A percentile compares a stretch with the other conserved stretches of the same genome.
phyloP scores from a whole-genome alignment of 2,329 filamentous ascomycete genomes.

The Nemania abortiva region DNA sequence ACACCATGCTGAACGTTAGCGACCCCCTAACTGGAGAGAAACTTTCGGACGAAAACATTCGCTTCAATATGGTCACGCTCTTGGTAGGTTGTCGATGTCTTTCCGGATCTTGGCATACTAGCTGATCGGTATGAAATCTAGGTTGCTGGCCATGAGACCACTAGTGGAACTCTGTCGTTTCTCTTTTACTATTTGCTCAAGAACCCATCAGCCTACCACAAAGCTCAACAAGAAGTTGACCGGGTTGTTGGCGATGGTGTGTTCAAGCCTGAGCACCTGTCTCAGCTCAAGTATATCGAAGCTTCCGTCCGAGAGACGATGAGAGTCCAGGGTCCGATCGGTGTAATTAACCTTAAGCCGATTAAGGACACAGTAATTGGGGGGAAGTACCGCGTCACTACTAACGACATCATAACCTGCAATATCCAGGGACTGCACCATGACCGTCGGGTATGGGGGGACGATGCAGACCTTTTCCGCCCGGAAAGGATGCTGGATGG shows the following conservation, averaged over 20 bases:
- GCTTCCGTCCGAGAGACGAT: slow-evolving; percentile 67
- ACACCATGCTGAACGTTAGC: slow-evolving; percentile 30
- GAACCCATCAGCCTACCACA: slow-evolving; percentile 60
- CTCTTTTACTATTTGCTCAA: slow-evolving; percentile 64
- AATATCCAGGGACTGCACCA: slow-evolving; percentile 64
- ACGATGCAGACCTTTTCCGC: slow-evolving; percentile 67
- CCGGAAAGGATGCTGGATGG: slow-evolving; percentile 73
- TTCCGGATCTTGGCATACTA: not conserved
- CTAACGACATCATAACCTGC: slow-evolving; percentile 57
- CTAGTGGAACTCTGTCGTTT: slow-evolving; percentile 62
- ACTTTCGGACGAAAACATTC: slow-evolving; percentile 33
- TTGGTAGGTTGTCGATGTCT: slow-evolving; percentile 18
- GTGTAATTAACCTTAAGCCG: slow-evolving; percentile 57
- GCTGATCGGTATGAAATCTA: not conserved
- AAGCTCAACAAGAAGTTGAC: slow-evolving; percentile 66
- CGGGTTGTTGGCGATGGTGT: slow-evolving; percentile 59
- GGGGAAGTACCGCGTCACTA: slow-evolving; percentile 65
- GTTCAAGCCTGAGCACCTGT: slow-evolving; percentile 60
- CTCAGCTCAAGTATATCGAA: slow-evolving; percentile 66
- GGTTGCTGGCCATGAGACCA: slow-evolving; percentile 64
- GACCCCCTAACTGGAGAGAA: slow-evolving; percentile 34
- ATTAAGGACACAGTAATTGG: slow-evolving; percentile 59
- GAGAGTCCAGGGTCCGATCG: slow-evolving; percentile 63
- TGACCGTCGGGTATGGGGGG: slow-evolving; percentile 68
- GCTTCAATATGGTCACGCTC: slow-evolving; percentile 39